Conservation (phyloP, 1,139 yeast genomes). For the Zygoascus hellenicus region DNA sequence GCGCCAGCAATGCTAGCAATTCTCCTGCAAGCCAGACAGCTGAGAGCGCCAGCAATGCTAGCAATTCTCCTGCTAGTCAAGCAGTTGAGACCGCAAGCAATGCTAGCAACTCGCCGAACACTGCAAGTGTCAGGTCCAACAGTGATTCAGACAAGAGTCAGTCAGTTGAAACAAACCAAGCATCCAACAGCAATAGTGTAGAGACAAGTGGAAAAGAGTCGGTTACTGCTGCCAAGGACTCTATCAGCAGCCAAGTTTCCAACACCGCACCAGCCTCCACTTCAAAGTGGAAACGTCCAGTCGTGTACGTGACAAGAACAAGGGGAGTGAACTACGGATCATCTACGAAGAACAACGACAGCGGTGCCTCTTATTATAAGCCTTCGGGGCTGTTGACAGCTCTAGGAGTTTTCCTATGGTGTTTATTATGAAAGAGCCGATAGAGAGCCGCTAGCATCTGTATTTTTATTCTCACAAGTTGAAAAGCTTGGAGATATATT, state of each 20-base stretch:
- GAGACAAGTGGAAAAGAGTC: neutral
- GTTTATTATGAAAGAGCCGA: too few relatives aligned
- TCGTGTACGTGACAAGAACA: conserved; percentile 10
- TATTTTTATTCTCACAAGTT: too few relatives aligned
- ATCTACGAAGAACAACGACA: neutral
- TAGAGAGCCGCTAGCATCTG: too few relatives aligned
- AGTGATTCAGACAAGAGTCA: neutral
- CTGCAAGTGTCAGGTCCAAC: neutral
- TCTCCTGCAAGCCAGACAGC: neutral
- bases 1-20: neutral
- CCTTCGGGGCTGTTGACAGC: conserved; percentile 1
- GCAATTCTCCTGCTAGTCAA: neutral
- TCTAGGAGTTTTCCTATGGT: neutral
- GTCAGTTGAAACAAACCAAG: neutral
- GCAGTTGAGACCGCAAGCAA: too few relatives aligned
- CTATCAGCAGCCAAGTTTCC: neutral
- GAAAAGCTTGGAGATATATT: too few relatives aligned
- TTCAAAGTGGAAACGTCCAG: conserved; percentile 5
- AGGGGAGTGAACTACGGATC: neutral
- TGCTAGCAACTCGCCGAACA: neutral
- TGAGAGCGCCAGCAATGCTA: neutral
- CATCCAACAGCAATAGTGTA: neutral
- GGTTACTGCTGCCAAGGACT: neutral
- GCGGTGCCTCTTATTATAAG: neutral
- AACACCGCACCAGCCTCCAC: neutral